These are phyloP conservation scores for Candida oleophila DNA, from an alignment of 805 yeast species.

Conservation along the genomic window DNA sequence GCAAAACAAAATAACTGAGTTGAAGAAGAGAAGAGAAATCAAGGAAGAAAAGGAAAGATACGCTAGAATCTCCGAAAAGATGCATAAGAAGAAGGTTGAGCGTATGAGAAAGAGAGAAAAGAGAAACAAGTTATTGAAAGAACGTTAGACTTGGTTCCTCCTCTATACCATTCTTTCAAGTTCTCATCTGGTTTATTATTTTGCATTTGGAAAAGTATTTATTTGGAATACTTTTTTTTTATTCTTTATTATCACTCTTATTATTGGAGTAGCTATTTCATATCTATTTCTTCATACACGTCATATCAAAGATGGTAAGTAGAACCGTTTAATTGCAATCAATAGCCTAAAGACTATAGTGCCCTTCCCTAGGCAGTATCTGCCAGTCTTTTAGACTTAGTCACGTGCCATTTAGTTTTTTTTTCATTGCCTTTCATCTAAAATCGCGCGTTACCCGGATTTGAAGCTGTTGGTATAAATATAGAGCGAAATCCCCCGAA, in stretches of 20 bases:
- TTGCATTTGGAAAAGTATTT: background rate
- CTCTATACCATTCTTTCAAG: background rate
- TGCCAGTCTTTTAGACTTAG: background rate
- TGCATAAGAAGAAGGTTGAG: conserved; percentile 91
- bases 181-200: background rate
- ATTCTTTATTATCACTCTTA: background rate
- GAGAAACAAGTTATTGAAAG: conserved; percentile 90
- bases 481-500: conserved; percentile 16
- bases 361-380: background rate
- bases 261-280: background rate
- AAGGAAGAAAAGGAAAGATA: conserved; percentile 89
- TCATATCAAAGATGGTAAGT: background rate
- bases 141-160: conserved; percentile 66
- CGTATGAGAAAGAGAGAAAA: conserved; percentile 88
- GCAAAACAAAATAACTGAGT: conserved; percentile 49
- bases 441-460: conserved; percentile 10
- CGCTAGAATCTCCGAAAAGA: conserved; percentile 75
- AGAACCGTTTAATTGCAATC: background rate
- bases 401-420: background rate
- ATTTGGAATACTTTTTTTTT: background rate
- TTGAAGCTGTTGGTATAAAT: conserved; percentile 20
- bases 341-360: background rate
- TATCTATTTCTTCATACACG: background rate
- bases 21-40: conserved; percentile 73
- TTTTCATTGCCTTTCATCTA: background rate